These are phyloP conservation scores for Sicyos edulis DNA, from an alignment of 306 rosid species.

Conservation along the genomic window DNA sequence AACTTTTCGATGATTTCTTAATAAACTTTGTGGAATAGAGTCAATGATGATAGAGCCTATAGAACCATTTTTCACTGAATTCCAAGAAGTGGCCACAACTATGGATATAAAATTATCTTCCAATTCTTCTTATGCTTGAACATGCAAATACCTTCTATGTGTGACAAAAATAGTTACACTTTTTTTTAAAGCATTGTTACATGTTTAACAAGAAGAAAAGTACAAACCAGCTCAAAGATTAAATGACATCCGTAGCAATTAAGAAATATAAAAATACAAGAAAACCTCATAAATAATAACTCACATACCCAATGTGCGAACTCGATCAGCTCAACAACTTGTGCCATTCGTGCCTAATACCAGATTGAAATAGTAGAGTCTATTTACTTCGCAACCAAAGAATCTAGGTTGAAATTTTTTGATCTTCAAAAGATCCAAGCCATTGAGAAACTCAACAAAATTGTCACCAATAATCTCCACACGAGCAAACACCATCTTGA, in stretches of 20 bases:
- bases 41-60: not conserved
- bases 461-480: slow-evolving; percentile 30
- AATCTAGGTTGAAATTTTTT: not conserved
- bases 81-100: not conserved
- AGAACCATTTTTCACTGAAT: not conserved
- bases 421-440: not conserved
- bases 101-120: not conserved
- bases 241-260: not conserved
- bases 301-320: not conserved
- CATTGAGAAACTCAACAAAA: not conserved
- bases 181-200: not conserved
- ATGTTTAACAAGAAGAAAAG: not conserved
- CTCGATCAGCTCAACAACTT: not conserved
- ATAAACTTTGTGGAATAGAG: too few species aligned
- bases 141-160: not conserved
- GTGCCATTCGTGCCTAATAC: not conserved
- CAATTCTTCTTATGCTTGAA: not conserved
- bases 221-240: not conserved
- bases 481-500: slow-evolving; percentile 26
- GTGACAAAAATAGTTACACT: not conserved
- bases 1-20: not conserved
- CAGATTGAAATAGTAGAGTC: not conserved
- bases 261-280: not conserved
- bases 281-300: not conserved
- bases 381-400: not conserved